Evolutionary conservation across 108 stramenopile genomes (phyloP).

Genomic region (Nitzschia sp.): DNA sequence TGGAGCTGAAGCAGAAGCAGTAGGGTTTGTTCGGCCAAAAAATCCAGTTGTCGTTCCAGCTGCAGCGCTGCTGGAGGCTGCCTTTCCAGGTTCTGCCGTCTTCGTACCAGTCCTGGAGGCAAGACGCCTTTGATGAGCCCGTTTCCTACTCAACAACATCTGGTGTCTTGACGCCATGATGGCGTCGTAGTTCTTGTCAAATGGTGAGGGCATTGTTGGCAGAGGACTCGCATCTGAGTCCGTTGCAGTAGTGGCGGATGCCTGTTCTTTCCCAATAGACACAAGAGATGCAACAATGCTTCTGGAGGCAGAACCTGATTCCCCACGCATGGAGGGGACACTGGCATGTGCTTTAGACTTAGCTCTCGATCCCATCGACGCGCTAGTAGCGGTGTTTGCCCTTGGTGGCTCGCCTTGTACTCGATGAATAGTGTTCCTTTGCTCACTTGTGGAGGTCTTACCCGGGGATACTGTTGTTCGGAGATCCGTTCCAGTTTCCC

Average conservation of each 20-base stretch:
- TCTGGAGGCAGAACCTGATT: no score
- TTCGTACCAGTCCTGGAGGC: conserved; percentile 5
- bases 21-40: conserved; percentile 22
- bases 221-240: conserved; percentile 2
- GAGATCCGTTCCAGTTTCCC: neutral
- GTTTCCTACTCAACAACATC: conserved; percentile 31
- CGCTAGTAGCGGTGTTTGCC: no score
- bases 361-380: no score
- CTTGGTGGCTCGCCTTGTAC: no score
- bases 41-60: conserved; percentile 1
- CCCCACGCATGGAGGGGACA: no score
- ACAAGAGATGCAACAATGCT: no score
- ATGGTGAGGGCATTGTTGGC: conserved; percentile 24
- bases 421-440: no score
- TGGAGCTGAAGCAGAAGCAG: neutral
- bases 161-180: conserved; percentile 33
- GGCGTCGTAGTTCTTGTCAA: conserved; percentile 25
- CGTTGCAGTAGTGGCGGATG: neutral
- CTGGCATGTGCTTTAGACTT: no score
- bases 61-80: no score
- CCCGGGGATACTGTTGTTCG: no score
- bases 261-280: no score
- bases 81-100: neutral
- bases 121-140: conserved; percentile 16
- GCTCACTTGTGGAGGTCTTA: no score